Conservation (phyloP, 176 grass and related monocot genomes). For the Neostapfia colusana region DNA sequence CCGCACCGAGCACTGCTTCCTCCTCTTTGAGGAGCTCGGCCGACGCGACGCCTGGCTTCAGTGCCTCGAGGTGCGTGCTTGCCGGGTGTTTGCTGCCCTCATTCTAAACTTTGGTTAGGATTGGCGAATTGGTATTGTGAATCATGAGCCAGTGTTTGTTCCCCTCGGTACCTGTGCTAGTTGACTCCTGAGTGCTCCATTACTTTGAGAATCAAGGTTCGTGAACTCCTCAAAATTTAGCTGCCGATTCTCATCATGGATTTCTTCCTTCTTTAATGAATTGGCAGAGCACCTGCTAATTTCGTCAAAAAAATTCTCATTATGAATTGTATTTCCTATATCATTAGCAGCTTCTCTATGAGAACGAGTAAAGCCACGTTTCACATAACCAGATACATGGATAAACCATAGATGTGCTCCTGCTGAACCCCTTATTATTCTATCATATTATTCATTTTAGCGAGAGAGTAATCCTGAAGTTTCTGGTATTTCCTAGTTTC, state of each 20-base stretch:
- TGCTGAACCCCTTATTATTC: neutral
- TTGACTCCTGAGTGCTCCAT: neutral
- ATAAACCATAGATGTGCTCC: neutral
- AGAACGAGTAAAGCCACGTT: neutral
- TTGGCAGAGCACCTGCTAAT: no score
- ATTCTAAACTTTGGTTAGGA: neutral
- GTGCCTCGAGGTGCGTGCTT: constrained; percentile 65
- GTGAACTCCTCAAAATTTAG: neutral
- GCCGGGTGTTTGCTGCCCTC: neutral
- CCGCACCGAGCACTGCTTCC: constrained; percentile 85
- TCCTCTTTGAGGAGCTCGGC: constrained; percentile 91
- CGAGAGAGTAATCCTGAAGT: neutral
- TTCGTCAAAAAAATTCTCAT: no score
- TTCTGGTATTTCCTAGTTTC: neutral
- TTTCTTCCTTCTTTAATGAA: no score
- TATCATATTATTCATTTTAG: neutral
- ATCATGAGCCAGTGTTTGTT: constrained; percentile 2
- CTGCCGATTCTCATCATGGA: no score
- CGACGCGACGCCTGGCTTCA: constrained; percentile 79
- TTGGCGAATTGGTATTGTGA: neutral
- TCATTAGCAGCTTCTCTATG: neutral
- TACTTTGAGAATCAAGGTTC: neutral
- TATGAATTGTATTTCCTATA: neutral
- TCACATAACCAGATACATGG: neutral
- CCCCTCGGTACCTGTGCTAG: neutral